These are phyloP conservation scores for Boletales sp. DNA, from an alignment of 768 basidiomycete genomes.

Conservation along the genomic window DNA sequence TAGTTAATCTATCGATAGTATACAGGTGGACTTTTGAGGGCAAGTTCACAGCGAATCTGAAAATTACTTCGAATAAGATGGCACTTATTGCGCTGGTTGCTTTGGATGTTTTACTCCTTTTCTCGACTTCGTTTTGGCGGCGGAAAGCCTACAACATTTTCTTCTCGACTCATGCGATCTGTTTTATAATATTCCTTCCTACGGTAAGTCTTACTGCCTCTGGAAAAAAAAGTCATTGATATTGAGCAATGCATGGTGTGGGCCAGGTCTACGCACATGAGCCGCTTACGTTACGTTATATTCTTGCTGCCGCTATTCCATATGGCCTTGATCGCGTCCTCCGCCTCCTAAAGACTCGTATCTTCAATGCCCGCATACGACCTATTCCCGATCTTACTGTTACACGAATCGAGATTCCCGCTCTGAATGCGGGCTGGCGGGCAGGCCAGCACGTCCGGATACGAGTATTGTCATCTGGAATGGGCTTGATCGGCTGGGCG, in stretches of 20 bases:
- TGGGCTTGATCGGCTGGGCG: slow-evolving; percentile 37
- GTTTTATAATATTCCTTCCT: slow-evolving; percentile 40
- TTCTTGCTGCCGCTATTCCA: slow-evolving; percentile 35
- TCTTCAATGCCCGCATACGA: slow-evolving; percentile 41
- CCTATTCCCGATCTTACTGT: slow-evolving; percentile 43
- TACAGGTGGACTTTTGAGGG: slow-evolving; percentile 28
- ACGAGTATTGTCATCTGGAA: slow-evolving; percentile 38
- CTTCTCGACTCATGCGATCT: slow-evolving; percentile 38
- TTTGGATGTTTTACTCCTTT: slow-evolving; percentile 35
- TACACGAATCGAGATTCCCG: slow-evolving; percentile 45
- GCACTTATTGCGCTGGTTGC: slow-evolving; percentile 35
- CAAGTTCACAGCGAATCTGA: slow-evolving; percentile 11
- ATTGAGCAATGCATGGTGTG: neutral
- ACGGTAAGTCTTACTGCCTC: slow-evolving; percentile 21
- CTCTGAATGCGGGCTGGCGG: slow-evolving; percentile 50
- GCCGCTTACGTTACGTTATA: slow-evolving; percentile 36
- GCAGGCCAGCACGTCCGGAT: slow-evolving; percentile 60
- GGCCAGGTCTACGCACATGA: slow-evolving; percentile 26
- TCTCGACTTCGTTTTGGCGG: slow-evolving; percentile 41
- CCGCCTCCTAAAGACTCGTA: slow-evolving; percentile 46
- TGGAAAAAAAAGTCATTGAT: slow-evolving; percentile 11
- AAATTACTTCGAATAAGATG: slow-evolving; percentile 13
- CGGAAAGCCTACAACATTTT: slow-evolving; percentile 43
- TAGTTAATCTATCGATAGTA: slow-evolving; percentile 14
- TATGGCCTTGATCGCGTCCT: slow-evolving; percentile 45